Base-by-base conservation (phyloP, 805 yeast species). In the Yamadazyma akitaensis region DNA sequence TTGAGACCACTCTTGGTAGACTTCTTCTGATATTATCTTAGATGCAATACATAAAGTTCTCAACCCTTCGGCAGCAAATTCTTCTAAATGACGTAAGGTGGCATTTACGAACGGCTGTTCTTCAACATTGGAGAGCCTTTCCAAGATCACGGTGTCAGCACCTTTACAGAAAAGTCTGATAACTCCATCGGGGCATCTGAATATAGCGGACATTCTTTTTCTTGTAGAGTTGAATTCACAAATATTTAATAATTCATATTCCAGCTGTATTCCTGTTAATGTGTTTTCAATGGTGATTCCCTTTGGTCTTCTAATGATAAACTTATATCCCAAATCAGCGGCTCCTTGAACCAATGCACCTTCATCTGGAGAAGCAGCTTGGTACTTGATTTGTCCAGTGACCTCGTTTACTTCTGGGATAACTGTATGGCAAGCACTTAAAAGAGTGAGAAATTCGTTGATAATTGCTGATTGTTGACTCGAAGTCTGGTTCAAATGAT, bases 311-410 rank as follows among this genome's bases (percentile, higher is more conserved):
- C 99, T 85, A 40, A 89, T 81, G 7, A 80, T 77, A 62, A 94
- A 95, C 51, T 77, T 82, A 62, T 85, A 94, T 0, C 97, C 98
- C 40, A 92, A 70, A 58, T 73, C 75, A 0, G 97, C 94, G 14
- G 96, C 98, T 48, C 99, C 99, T 57, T 91, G 90, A 2, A 94
- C 99, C 51, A 94, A 74, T 0, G 99, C 99, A 43, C 99, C 99
- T 72, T 95, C 99, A 70, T 94, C 99, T 0, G 99, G 99, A 0
- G 98, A 91, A 0, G 99, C 97, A 1, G 99, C 99, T 67, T 94
- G 99, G 63, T 95, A 94, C 63, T 88, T 91, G 52, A 94, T 83
- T 2, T 75, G 55, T 0, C 86, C 88, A 2, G 64, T 60, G 47
- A 70, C 72, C 1, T 75, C 82, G 50, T 75, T 76, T 16, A 78